These are phyloP conservation scores for Aspergillus taichungensis DNA, from an alignment of 495 filamentous ascomycete genomes.

Conservation along the genomic window DNA sequence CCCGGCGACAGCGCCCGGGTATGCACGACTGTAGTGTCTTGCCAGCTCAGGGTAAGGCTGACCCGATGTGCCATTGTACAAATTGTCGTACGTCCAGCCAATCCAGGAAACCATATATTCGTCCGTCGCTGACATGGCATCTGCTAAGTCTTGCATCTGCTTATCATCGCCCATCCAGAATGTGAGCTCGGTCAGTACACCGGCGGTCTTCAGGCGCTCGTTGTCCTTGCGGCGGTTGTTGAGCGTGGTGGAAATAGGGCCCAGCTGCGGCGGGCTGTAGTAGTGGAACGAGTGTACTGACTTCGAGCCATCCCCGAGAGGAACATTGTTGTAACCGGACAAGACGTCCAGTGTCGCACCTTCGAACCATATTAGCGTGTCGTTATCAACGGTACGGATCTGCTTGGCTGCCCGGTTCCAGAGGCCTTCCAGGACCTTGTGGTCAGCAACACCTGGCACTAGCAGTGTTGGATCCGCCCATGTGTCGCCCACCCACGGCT, in stretches of 20 bases:
- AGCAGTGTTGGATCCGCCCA: slow-evolving; percentile 12
- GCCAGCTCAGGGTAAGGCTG: slow-evolving; percentile 9
- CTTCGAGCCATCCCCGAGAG: slow-evolving; percentile 13
- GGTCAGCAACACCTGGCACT: slow-evolving; percentile 9
- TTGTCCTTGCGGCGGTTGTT: slow-evolving; percentile 10
- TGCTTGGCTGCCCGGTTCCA: slow-evolving; percentile 8
- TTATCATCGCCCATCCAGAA: slow-evolving; percentile 13
- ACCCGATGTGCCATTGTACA: slow-evolving; percentile 8
- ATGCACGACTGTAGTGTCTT: slow-evolving; percentile 11
- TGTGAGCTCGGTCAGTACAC: slow-evolving; percentile 10
- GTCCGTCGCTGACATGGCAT: slow-evolving; percentile 12
- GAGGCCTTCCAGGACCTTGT: slow-evolving; percentile 7
- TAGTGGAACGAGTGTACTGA: slow-evolving; percentile 13
- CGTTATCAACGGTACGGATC: slow-evolving; percentile 10
- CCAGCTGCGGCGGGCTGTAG: slow-evolving; percentile 10
- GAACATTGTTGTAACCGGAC: slow-evolving; percentile 13
- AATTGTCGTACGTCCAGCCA: slow-evolving; percentile 12
- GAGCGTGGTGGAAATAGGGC: slow-evolving; percentile 10
- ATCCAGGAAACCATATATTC: slow-evolving; percentile 15
- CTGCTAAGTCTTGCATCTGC: slow-evolving; percentile 10
- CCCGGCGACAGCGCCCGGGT: slow-evolving; percentile 8
- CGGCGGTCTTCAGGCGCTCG: slow-evolving; percentile 5
- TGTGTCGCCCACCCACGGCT: slow-evolving; percentile 12
- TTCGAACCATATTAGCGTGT: slow-evolving; percentile 12
- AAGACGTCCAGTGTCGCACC: slow-evolving; percentile 10